Conservation (phyloP, 2,329 filamentous ascomycete genomes). For the Dactylella cylindrospora region DNA sequence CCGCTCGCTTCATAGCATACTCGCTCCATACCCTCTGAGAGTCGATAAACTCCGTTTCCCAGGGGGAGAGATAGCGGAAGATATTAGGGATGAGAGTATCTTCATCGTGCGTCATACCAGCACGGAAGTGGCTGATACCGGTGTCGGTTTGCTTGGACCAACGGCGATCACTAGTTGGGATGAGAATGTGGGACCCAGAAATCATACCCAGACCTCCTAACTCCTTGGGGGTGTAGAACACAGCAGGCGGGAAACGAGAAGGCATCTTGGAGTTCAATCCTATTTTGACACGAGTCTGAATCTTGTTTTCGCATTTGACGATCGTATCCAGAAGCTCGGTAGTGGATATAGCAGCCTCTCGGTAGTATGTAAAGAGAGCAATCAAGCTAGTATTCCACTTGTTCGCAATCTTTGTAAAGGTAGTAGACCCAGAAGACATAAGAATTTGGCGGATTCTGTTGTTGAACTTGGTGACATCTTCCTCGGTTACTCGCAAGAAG, state of each 20-base stretch:
- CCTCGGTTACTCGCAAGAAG: slow-evolving; percentile 95
- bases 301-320: slow-evolving; percentile 99
- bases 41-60: slow-evolving; percentile 98
- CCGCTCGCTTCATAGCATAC: slow-evolving; percentile 94
- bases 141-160: slow-evolving; percentile 98
- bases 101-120: slow-evolving; percentile 97
- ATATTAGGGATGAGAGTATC: slow-evolving; percentile 98
- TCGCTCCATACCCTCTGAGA: slow-evolving; percentile 99
- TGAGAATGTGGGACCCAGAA: slow-evolving; percentile 95
- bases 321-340: slow-evolving; percentile 93
- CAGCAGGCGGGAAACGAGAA: slow-evolving; percentile 93
- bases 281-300: slow-evolving; percentile 98
- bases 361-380: slow-evolving; percentile 96
- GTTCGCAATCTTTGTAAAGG: slow-evolving; percentile 99
- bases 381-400: slow-evolving; percentile 99
- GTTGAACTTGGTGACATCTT: slow-evolving; percentile 98
- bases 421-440: slow-evolving; percentile 99
- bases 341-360: slow-evolving; percentile 94
- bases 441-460: slow-evolving; percentile 97
- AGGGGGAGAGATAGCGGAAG: slow-evolving; percentile 98
- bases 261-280: slow-evolving; percentile 99
- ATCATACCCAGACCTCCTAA: slow-evolving; percentile 98
- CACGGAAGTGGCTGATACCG: slow-evolving; percentile 93
- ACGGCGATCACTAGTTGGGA: slow-evolving; percentile 94
- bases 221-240: slow-evolving; percentile 98